Evolutionary conservation across 2,329 filamentous ascomycete genomes (phyloP).

Genomic region (Elsinoe fawcettii): DNA sequence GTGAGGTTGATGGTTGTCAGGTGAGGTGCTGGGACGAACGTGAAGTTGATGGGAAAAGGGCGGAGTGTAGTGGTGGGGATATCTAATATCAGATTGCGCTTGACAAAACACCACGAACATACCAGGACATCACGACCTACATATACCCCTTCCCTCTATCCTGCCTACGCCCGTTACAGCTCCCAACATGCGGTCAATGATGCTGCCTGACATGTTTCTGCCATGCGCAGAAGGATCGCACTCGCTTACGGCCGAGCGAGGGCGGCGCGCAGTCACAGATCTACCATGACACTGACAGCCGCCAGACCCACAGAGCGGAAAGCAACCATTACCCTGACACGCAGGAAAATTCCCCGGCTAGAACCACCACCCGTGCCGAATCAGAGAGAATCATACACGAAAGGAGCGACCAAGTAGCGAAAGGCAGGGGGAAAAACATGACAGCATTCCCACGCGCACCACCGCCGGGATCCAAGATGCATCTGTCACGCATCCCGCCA

Average conservation of each 20-base stretch:
- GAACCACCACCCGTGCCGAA: not conserved
- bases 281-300: not conserved
- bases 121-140: not conserved
- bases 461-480: not conserved
- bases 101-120: not conserved
- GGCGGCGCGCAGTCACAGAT: not conserved
- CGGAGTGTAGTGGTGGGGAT: too few species aligned
- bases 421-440: not conserved
- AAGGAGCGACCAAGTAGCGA: not conserved
- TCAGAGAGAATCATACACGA: not conserved
- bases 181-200: not conserved
- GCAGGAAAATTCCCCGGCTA: too few species aligned
- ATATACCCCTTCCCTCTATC: not conserved
- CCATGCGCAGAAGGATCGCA: not conserved
- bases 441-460: not conserved
- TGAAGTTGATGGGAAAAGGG: too few species aligned
- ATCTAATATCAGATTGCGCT: not conserved
- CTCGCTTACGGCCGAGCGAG: conserved; percentile 3
- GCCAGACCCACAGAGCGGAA: not conserved
- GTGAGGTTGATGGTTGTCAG: not conserved
- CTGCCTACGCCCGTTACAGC: not conserved
- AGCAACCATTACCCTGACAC: too few species aligned
- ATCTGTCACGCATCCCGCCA: not conserved
- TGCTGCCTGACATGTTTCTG: not conserved
- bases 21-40: too few species aligned